phyloP scores from a whole-genome alignment of 768 basidiomycete species.

The Pulveroboletus frians region DNA sequence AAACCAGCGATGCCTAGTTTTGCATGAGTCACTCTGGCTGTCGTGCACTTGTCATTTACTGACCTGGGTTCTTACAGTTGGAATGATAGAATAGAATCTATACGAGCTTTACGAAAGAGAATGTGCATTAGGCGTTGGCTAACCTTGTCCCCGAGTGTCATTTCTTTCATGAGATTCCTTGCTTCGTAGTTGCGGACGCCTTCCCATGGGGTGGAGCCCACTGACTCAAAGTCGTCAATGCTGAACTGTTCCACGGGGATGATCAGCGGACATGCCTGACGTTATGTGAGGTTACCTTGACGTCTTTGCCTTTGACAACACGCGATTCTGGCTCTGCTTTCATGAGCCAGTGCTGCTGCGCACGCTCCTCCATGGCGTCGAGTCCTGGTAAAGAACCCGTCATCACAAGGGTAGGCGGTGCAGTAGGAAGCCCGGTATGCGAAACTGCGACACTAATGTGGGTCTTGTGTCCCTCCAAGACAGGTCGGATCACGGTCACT shows the following conservation, averaged over 20 bases:
- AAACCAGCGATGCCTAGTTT: slow-evolving; percentile 69
- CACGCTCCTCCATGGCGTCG: slow-evolving; percentile 5
- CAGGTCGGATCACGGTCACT: neutral
- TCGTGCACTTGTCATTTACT: slow-evolving; percentile 9
- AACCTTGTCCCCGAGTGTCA: slow-evolving; percentile 72
- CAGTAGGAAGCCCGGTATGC: too few relatives aligned
- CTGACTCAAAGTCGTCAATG: slow-evolving; percentile 77
- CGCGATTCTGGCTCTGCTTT: slow-evolving; percentile 86
- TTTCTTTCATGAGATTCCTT: slow-evolving; percentile 77
- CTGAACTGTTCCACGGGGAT: slow-evolving; percentile 52
- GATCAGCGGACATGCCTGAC: neutral
- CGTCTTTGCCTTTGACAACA: slow-evolving; percentile 80
- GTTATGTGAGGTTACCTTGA: slow-evolving; percentile 48
- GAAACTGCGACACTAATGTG: too few relatives aligned
- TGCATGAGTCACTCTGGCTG: slow-evolving; percentile 3
- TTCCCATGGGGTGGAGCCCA: slow-evolving; percentile 73
- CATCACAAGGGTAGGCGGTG: too few relatives aligned
- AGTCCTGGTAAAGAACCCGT: too few relatives aligned
- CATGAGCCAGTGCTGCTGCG: slow-evolving; percentile 56
- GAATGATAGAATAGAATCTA: slow-evolving; percentile 86
- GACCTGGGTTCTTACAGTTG: slow-evolving; percentile 79
- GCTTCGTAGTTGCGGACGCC: slow-evolving; percentile 86
- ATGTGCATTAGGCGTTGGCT: slow-evolving; percentile 3
- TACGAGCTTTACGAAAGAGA: neutral
- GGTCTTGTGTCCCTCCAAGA: too few relatives aligned